Evolutionary conservation across 2,329 filamentous ascomycete genomes (phyloP).

Genomic region (Colletotrichum lentis): DNA sequence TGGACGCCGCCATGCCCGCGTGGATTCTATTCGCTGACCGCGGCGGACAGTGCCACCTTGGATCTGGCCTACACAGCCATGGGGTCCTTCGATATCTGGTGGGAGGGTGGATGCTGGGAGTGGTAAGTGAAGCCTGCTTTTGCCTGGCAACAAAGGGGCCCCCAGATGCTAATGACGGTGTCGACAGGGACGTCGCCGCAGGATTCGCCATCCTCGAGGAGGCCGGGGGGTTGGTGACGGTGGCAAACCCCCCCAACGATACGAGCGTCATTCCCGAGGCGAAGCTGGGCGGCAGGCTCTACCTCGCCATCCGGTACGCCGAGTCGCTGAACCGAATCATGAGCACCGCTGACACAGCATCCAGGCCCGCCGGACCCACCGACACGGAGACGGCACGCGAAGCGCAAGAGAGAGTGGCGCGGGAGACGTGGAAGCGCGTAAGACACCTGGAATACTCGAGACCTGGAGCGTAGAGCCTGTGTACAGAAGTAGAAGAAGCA

Average conservation of each 20-base stretch:
- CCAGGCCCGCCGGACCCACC: slow-evolving; percentile 70
- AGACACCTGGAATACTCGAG: slow-evolving; percentile 71
- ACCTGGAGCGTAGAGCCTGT: slow-evolving; percentile 59
- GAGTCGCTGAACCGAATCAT: neutral
- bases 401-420: slow-evolving; percentile 73
- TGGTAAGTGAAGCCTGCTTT: slow-evolving; percentile 59
- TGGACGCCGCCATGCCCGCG: neutral
- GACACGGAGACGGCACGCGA: slow-evolving; percentile 69
- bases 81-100: slow-evolving; percentile 82
- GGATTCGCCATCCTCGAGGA: slow-evolving; percentile 77
- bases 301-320: slow-evolving; percentile 71
- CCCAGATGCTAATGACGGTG: slow-evolving; percentile 62
- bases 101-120: slow-evolving; percentile 84
- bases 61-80: slow-evolving; percentile 79
- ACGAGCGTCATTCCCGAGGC: slow-evolving; percentile 67
- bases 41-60: slow-evolving; percentile 67
- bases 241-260: slow-evolving; percentile 72
- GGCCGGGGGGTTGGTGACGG: slow-evolving; percentile 77
- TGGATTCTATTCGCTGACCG: neutral
- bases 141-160: slow-evolving; percentile 60
- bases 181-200: slow-evolving; percentile 73
- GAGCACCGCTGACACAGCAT: slow-evolving; percentile 17
- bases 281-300: slow-evolving; percentile 72
- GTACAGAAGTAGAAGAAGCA: neutral
- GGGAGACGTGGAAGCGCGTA: slow-evolving; percentile 77